Percentiles rank a stretch among this genome's conserved stretches.
Conservation (phyloP, 345 rosid genomes). For the Murraya koenigii region DNA sequence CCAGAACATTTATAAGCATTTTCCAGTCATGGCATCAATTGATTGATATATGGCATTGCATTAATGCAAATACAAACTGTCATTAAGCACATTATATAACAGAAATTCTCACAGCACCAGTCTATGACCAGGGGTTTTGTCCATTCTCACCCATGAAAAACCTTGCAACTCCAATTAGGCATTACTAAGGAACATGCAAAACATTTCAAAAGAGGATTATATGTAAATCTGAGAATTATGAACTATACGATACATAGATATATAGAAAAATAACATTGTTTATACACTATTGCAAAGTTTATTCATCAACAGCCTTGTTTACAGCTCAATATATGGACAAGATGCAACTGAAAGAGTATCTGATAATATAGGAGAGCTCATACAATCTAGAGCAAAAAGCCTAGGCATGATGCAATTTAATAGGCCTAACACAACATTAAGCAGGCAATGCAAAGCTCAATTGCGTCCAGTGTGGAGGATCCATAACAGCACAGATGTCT, state of each 20-base stretch:
- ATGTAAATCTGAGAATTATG: background rate
- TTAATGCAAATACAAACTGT: background rate
- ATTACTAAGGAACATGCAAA: background rate
- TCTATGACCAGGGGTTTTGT: too few species aligned
- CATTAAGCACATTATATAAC: background rate
- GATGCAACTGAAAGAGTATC: background rate
- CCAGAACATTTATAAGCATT: background rate
- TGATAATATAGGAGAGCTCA: background rate
- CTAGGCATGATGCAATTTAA: background rate
- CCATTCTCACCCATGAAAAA: background rate
- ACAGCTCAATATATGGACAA: background rate
- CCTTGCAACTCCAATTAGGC: background rate
- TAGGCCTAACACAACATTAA: slow-evolving; percentile 20
- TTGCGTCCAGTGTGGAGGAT: slow-evolving; percentile 75
- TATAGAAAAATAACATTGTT: too few species aligned
- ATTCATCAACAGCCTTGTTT: background rate
- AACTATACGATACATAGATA: background rate
- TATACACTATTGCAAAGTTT: background rate
- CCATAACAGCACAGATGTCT: slow-evolving; percentile 81
- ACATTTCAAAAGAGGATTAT: background rate
- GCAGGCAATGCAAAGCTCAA: slow-evolving; percentile 85
- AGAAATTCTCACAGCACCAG: background rate
- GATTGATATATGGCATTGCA: background rate
- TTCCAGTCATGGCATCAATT: background rate
- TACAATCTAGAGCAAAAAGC: background rate